These are phyloP conservation scores for Sutorius eximius DNA, from an alignment of 1,284 basidiomycete species.

Conservation along the genomic window DNA sequence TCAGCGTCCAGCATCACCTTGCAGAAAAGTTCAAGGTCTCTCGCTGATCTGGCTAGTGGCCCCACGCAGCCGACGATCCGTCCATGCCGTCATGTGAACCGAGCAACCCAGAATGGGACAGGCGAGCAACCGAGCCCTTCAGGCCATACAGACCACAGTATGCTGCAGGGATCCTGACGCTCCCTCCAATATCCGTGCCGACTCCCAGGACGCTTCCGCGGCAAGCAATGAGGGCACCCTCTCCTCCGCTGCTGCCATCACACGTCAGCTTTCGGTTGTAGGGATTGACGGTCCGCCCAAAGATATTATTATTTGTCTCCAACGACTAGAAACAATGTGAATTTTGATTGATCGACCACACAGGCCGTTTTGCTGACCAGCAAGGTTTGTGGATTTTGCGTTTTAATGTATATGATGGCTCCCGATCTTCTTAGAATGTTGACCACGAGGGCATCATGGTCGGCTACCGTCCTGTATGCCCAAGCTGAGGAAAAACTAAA, in stretches of 20 bases:
- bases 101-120: slow-evolving; percentile 51
- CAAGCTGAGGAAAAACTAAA: slow-evolving; percentile 33
- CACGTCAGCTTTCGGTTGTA: slow-evolving; percentile 52
- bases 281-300: slow-evolving; percentile 54
- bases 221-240: slow-evolving; percentile 58
- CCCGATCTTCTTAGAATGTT: slow-evolving; percentile 50
- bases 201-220: slow-evolving; percentile 59
- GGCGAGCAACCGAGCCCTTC: slow-evolving; percentile 50
- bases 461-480: slow-evolving; percentile 44
- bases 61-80: slow-evolving; percentile 52
- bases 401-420: slow-evolving; percentile 59
- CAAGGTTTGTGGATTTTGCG: slow-evolving; percentile 55
- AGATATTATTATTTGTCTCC: slow-evolving; percentile 53
- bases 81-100: slow-evolving; percentile 58
- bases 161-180: slow-evolving; percentile 37
- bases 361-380: slow-evolving; percentile 32
- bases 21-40: slow-evolving; percentile 55
- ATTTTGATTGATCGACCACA: slow-evolving; percentile 4
- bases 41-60: slow-evolving; percentile 51
- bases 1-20: slow-evolving; percentile 49
- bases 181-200: slow-evolving; percentile 59
- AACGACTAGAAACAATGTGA: slow-evolving; percentile 38
- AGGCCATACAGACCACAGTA: slow-evolving; percentile 57
- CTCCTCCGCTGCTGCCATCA: slow-evolving; percentile 64
- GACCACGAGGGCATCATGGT: slow-evolving; percentile 47